Evolutionary conservation across 2,329 filamentous ascomycete genomes (phyloP), one percentile per base, ranked within the genome.

Genomic region (Xylaria multiplex): DNA sequence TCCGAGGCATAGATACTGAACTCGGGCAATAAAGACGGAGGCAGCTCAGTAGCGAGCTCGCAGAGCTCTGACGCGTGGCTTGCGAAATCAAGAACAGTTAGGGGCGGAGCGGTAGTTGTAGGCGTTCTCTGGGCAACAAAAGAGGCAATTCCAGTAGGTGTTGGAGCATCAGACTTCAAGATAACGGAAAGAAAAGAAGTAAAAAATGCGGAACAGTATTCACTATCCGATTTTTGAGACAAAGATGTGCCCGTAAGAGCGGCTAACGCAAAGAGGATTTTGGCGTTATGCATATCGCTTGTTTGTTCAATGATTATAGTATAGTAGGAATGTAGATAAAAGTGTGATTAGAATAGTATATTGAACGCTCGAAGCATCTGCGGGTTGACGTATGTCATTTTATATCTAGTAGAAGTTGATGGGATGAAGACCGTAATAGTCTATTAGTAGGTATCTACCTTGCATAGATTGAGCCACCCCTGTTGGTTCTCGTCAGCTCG

Each of bases 201-300:
- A 5, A 65, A 57, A 50, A 46, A 61, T 11, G 63, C 48, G 24
- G 46, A 40, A 24, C 63, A 65, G 63, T 53, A 65, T 58, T 62
- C 27, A 48, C 45, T 54, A 45, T 65, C 58, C 8, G 63, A 65
- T 48, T 65, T 65, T 24, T 65, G 63, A 42, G 63, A 46, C 27
- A 65, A 22, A 13, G 58, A 40, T 19, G 19, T 48, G 57, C 63
- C 63, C 5, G 63, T 32, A 32, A 65, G 53, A 35, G 46, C 16
- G 46, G 63, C 63, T 27, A 62, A 13, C 8, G 37, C 11, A 16
- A 57, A 14, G 30, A 65, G 6, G 30, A 46, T 9, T 32, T 43
- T 65, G 40, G 53, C 52, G 58, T 58, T 57, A 53, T 62, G 46
- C 63, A 65, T 65, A 3, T 65, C 62, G 58, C 37, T 58, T 42